phyloP scores from a whole-genome alignment of 768 basidiomycete species.

The Phanerochaete carnosa region DNA sequence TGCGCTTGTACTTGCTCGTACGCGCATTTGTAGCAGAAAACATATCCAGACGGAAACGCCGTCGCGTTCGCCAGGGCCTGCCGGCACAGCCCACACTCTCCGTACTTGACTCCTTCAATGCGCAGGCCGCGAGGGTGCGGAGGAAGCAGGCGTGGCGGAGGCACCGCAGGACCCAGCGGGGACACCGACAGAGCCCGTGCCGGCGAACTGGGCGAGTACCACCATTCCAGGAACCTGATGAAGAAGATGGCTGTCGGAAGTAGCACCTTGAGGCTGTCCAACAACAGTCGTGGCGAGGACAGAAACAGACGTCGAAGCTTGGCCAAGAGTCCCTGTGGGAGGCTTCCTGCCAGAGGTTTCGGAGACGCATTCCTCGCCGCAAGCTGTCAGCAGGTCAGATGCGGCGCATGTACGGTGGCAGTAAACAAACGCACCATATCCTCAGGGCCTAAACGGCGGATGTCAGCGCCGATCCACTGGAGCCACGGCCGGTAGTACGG shows the following conservation, averaged over 20 bases:
- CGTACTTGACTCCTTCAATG: conserved; percentile 65
- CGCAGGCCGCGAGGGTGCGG: conserved; percentile 71
- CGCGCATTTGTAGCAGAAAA: conserved; percentile 92
- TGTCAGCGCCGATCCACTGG: conserved; percentile 76
- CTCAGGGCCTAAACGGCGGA: conserved; percentile 74
- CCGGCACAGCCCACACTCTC: conserved; percentile 82
- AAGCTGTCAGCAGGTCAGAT: conserved; percentile 17
- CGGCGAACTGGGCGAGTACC: conserved; percentile 93
- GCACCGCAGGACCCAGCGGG: conserved; percentile 62
- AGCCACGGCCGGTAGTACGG: conserved; percentile 92
- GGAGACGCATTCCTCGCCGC: conserved; percentile 19
- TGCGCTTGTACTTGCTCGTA: conserved; percentile 77
- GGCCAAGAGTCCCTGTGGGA: conserved; percentile 35
- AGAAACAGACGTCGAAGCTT: conserved; percentile 45
- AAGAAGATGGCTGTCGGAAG: conserved; percentile 91
- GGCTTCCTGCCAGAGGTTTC: conserved; percentile 19
- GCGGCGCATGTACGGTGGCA: not conserved
- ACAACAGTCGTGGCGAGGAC: conserved; percentile 55
- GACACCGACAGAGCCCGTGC: conserved; percentile 68
- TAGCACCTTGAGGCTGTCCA: conserved; percentile 76
- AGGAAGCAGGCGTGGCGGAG: conserved; percentile 71
- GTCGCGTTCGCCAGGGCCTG: conserved; percentile 79
- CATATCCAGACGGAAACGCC: conserved; percentile 88
- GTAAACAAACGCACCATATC: conserved; percentile 59
- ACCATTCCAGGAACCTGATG: conserved; percentile 98